Evolutionary conservation across 164 flowering plant genomes (phyloP), one percentile per base, ranked within the genome.

Genomic region (Nymphaea colorata): DNA sequence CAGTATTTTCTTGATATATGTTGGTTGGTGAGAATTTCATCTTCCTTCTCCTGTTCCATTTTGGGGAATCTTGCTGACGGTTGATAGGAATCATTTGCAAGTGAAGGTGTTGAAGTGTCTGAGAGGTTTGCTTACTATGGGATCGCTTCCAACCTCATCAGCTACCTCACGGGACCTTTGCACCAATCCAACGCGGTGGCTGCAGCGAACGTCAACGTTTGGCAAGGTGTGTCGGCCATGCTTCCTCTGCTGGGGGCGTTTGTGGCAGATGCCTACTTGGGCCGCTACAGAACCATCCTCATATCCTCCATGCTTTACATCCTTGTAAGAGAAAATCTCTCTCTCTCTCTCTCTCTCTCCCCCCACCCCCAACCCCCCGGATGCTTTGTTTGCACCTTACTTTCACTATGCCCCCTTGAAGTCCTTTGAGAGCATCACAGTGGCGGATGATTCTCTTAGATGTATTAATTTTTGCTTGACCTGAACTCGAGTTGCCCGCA

Each of bases 41-140:
- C 36, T 25, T 25, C 36, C 36, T 25, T 25, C 36, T 25, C 36
- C 36, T 25, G 36, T 25, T 25, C 36, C 36, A 25, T 25, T 25
- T 25, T 25, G 36, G 36, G 36, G 36, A 25, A 25, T 25, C 36
- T 25, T 25, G 36, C 36, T 25, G 36, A 25, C 36, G 36, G 36
- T 25, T 25, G 36, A 25, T 25, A 25, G 36, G 36, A 25, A 25
- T 25, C 36, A 45, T n/a, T 65, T 66, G 45, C 7, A 3, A 36
- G 8, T 47, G 73, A 64, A 71, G 74, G 75, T n/a, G 86, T 82
- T 64, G 91, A 79, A 69, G 70, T 84, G 41, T 81, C 86, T 12
- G 92, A 85, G 80, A 81, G 89, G 64, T 73, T 81, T 47, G 84
- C 89, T 0, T 84, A 78, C 66, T 82, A 74, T 43, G 92, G 92